phyloP scores from a whole-genome alignment of 257 asterid species.

The Nicotiana attenuata region DNA sequence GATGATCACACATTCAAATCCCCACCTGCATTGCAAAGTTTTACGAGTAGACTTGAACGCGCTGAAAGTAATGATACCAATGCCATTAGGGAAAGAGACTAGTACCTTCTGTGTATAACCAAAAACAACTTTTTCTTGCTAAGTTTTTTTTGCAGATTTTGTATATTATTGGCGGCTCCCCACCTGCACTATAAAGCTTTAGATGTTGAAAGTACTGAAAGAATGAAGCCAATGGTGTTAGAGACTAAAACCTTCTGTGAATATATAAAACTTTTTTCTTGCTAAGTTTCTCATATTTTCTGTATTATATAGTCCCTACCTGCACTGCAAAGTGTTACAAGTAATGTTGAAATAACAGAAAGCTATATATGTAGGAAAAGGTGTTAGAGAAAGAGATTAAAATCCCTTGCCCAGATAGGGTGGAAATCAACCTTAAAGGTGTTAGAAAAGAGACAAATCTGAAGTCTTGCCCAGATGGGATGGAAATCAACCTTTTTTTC shows the following conservation, averaged over 20 bases:
- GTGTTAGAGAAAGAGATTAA: background rate
- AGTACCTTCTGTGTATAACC: background rate
- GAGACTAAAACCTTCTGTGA: constrained; percentile 5
- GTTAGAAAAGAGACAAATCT: too few species aligned
- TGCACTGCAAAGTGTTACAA: background rate
- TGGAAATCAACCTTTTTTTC: too few species aligned
- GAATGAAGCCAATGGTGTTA: background rate
- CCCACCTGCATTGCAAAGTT: constrained; percentile 10
- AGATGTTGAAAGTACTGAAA: background rate
- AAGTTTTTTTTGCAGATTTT: background rate
- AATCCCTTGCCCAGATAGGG: too few species aligned
- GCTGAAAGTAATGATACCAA: background rate
- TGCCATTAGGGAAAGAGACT: background rate
- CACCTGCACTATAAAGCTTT: background rate
- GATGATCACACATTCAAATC: background rate
- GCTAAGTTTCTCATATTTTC: background rate
- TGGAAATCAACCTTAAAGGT: too few species aligned
- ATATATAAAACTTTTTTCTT: background rate
- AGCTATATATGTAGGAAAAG: background rate
- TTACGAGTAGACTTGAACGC: constrained; percentile 8
- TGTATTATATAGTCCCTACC: background rate
- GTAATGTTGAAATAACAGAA: background rate
- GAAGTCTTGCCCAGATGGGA: background rate
- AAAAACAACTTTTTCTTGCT: background rate
- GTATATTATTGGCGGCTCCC: background rate